Base-by-base conservation (phyloP, 306 rosid species). In the Echinosophora koreensis region DNA sequence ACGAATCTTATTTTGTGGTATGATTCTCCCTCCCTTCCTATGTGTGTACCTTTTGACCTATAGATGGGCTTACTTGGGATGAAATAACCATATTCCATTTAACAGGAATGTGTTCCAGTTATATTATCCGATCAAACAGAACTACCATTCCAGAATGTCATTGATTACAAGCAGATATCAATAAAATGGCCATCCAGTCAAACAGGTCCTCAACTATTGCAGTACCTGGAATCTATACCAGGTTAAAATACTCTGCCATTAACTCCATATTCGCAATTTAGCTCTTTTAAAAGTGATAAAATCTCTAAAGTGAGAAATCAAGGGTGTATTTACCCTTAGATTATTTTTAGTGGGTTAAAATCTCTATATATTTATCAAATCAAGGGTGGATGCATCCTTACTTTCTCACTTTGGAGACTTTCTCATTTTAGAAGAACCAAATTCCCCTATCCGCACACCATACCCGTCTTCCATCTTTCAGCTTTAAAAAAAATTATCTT, bases 1-100 rank as follows among this genome's bases (percentile, higher is more conserved):
- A 92, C 0, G 99, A 96, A 94, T 86, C 98, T 3, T 95, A 80
- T 83, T 91, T 96, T 78, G 97, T 96, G 98, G 98, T 96, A 69
- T 78, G 80, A 85, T 77, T 82, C 80, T 80, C 80, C 68, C 44
- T 16, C 10, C 17, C 51, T 41, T 63, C 32, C 75, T 58, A 13
- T 11, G 27, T 12, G 51, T 69, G 15, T 69, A 12, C 51, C 39
- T 44, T 17, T 55, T 34, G 55, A 42, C 10, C 66, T 34, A 5
- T 58, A 50, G 18, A 60, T 16, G 30, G 59, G 17, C 41, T 14
- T 69, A 47, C 50, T 69, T 37, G 66, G 58, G 12, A 46, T 49
- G 69, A 61, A 83, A 71, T 58, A 63, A 66, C 82, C 37, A 59
- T 72, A 39, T 73, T 66, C 42, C 78, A n/a, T 54, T 49, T 32